A percentile compares a stretch with the other conserved stretches of the same genome.
phyloP scores from a whole-genome alignment of 2,329 filamentous ascomycete genomes.

The Sporothrix humicola region DNA sequence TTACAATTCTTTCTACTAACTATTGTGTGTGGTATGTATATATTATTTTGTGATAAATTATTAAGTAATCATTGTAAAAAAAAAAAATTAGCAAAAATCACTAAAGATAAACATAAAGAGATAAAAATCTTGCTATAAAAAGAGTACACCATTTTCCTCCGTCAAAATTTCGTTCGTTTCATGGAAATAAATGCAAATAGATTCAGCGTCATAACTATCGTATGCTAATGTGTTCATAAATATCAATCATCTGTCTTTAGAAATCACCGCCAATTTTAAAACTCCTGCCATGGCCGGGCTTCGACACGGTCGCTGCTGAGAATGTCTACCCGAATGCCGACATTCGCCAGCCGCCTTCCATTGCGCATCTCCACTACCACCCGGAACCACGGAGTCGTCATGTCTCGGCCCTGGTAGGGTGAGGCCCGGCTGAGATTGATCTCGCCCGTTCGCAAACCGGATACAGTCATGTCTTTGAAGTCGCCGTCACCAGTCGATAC shows the following conservation, averaged over 20 bases:
- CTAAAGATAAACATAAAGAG: no score
- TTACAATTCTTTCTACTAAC: not conserved
- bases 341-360: constrained; percentile 52
- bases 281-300: constrained; percentile 52
- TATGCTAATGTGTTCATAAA: no score
- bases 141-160: no score
- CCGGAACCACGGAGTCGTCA: constrained; percentile 67
- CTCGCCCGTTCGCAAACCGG: constrained; percentile 42
- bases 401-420: constrained; percentile 21
- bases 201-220: no score
- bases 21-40: not conserved
- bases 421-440: constrained; percentile 29
- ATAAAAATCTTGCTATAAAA: no score
- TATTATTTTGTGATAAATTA: not conserved
- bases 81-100: no score
- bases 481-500: constrained; percentile 73
- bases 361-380: constrained; percentile 77
- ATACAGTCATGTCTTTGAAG: constrained; percentile 69
- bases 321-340: constrained; percentile 59
- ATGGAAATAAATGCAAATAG: not conserved
- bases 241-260: no score
- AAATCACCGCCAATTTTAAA: not conserved
- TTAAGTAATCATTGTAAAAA: no score
- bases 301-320: constrained; percentile 56
- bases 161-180: no score